Base-by-base conservation (phyloP, 2,329 filamentous ascomycete species). In the Scytalidium lignicola region DNA sequence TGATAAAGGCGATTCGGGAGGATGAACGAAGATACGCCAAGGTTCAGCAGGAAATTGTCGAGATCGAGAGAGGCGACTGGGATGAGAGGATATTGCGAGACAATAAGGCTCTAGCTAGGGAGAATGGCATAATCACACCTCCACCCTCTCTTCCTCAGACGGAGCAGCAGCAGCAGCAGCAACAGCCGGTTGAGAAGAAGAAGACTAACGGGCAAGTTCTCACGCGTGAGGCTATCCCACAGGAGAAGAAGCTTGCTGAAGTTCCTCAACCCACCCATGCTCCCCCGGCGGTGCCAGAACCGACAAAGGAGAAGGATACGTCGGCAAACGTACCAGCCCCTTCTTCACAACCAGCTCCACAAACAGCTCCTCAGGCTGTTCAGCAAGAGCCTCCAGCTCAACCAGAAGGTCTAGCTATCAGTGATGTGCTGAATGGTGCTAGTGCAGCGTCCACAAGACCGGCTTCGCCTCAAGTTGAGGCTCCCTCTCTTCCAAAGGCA, bases 11-110 rank as follows among this genome's bases (percentile, higher is more conserved):
- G 60, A 88, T 96, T 51, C 75, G 79, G 51, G 80, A 86, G 48
- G 85, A 93, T 53, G 91, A 96, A 70, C 76, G 74, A 51, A 75
- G 73, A 46, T 86, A 85, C 62, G 75, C 78, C 21, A 70, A 70
- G 17, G 69, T 92, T 41, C 78, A 83, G 65, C 74, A 74, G 51
- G 86, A 96, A 56, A 80, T 95, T 45, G 71, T 74, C 37, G 76
- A 83, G 50, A 76, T 93, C 44, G 81, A 91, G 64, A 74, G 76
- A 60, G 79, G 78, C 41, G 72, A 76, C 47, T 74, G 71, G 66
- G 75, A 81, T 52, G 70, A 76, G 32, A 57, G 58, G 26, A 56
- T 65, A 47, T 46, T 57, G 37, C 47, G 56, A 39, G 62, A 65
- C 44, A 57, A 61, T 13, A 44, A 22, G 21, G 45, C 47, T 20